These are phyloP conservation scores for Inonotus hispidus DNA, from an alignment of 1,284 basidiomycete genomes.

Conservation along the genomic window DNA sequence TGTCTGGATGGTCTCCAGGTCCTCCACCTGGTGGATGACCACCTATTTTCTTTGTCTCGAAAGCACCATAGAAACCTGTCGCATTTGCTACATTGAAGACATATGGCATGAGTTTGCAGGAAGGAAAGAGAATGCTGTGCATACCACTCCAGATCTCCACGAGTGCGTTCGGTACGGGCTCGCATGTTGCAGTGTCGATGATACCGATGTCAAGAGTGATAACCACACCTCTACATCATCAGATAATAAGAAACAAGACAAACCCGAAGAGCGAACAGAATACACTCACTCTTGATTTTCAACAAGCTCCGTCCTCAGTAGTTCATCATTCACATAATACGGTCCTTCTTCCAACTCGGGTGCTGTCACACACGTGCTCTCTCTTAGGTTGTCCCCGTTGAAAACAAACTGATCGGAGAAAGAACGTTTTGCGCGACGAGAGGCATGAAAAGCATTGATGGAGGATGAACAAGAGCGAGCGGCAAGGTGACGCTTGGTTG, in stretches of 20 bases:
- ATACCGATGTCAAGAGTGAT: conserved; percentile 63
- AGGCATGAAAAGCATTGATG: conserved; percentile 22
- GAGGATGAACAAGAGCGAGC: conserved; percentile 23
- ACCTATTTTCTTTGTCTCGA: conserved; percentile 1
- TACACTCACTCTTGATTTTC: conserved; percentile 37
- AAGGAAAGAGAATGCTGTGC: conserved; percentile 9
- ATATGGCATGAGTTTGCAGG: conserved; percentile 21
- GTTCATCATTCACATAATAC: conserved; percentile 42
- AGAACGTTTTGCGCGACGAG: conserved; percentile 22
- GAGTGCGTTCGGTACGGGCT: conserved; percentile 59
- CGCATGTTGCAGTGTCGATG: conserved; percentile 69
- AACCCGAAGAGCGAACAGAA: neutral
- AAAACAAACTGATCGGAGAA: conserved; percentile 15
- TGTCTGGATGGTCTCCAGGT: neutral
- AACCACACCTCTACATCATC: conserved; percentile 35
- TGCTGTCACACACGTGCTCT: conserved; percentile 25
- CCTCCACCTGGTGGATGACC: neutral
- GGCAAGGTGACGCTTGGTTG: conserved; percentile 18
- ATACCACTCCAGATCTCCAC: conserved; percentile 63
- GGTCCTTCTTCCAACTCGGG: conserved; percentile 38
- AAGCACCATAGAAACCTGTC: conserved; percentile 44
- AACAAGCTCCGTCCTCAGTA: conserved; percentile 44
- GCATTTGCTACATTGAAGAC: conserved; percentile 40
- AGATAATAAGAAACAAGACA: too few relatives aligned
- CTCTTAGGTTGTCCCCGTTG: neutral